Conservation (phyloP, 2,329 filamentous ascomycete species). For the Cadophora sp. region DNA sequence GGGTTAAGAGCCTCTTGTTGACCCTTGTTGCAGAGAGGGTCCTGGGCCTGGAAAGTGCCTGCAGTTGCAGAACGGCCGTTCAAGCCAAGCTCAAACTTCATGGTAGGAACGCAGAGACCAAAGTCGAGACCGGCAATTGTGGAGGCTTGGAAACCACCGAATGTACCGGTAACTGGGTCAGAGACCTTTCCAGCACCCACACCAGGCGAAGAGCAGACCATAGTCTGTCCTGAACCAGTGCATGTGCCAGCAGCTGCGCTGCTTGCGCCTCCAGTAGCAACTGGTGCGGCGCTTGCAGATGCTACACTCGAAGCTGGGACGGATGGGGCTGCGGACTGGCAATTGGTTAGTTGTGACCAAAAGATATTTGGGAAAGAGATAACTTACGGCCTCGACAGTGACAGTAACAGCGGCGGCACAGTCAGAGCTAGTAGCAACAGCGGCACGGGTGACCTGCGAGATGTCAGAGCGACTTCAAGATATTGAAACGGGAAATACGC, state of each 20-base stretch:
- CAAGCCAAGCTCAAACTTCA: constrained; percentile 63
- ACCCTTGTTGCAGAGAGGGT: constrained; percentile 64
- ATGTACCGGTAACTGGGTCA: constrained; percentile 32
- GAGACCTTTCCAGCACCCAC: constrained; percentile 23
- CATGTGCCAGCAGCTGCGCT: constrained; percentile 21
- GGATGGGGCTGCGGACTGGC: constrained; percentile 13
- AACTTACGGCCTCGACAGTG: constrained; percentile 12
- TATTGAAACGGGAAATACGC: not conserved
- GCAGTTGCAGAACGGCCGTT: constrained; percentile 59
- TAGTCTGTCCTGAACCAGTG: constrained; percentile 35
- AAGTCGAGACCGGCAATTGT: constrained; percentile 51
- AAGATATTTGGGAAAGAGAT: not conserved
- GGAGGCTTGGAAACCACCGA: constrained; percentile 34
- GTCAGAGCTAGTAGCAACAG: constrained; percentile 22
- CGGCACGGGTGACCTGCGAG: constrained; percentile 17
- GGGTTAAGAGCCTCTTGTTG: constrained; percentile 75
- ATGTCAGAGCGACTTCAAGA: not conserved
- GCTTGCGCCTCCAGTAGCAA: constrained; percentile 25
- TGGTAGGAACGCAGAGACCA: constrained; percentile 56
- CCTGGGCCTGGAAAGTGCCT: constrained; percentile 72
- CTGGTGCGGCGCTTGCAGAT: constrained; percentile 18
- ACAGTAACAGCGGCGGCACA: not conserved
- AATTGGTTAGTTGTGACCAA: constrained; percentile 18
- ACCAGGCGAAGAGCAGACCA: constrained; percentile 26
- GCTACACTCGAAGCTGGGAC: too few relatives aligned